Conservation (phyloP, 257 asterid species). For the Scutellaria galericulata region DNA sequence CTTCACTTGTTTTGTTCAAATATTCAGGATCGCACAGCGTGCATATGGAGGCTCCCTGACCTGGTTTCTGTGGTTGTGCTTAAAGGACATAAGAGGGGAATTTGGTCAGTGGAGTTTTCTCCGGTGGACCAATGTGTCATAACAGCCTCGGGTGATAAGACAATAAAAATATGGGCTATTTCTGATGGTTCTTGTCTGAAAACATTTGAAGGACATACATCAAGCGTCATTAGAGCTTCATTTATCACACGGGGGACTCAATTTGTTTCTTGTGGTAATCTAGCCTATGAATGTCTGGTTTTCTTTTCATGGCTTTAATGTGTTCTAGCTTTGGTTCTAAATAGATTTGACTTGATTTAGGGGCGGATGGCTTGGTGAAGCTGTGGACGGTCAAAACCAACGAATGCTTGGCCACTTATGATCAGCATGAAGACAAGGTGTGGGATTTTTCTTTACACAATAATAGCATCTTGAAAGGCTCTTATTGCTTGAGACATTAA, state of each 20-base stretch:
- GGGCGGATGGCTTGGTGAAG: conserved; percentile 97
- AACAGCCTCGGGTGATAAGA: conserved; percentile 96
- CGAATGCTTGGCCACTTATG: conserved; percentile 96
- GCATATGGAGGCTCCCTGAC: conserved; percentile 94
- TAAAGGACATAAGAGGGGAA: conserved; percentile 94
- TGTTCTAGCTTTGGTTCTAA: conserved; percentile 28
- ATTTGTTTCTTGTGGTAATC: conserved; percentile 85
- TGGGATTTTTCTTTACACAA: conserved; percentile 24
- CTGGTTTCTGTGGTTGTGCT: conserved; percentile 74
- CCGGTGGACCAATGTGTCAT: conserved; percentile 97
- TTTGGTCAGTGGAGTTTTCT: conserved; percentile 99
- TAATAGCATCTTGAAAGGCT: neutral
- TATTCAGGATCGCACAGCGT: conserved; percentile 94
- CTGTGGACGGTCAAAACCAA: conserved; percentile 91
- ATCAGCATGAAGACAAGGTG: conserved; percentile 96
- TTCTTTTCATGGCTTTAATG: conserved; percentile 1
- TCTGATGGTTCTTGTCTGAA: conserved; percentile 90
- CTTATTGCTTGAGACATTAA: neutral
- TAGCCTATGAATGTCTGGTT: conserved; percentile 26
- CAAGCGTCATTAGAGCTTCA: conserved; percentile 91
- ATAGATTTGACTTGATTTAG: conserved; percentile 45
- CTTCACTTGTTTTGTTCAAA: conserved; percentile 31
- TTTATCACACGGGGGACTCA: conserved; percentile 91
- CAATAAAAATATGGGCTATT: conserved; percentile 91
- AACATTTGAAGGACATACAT: conserved; percentile 94